Evolutionary conservation across 1,284 basidiomycete species (phyloP), one percentile per base, ranked within the genome.

Genomic region (Veloboletus limbatus): DNA sequence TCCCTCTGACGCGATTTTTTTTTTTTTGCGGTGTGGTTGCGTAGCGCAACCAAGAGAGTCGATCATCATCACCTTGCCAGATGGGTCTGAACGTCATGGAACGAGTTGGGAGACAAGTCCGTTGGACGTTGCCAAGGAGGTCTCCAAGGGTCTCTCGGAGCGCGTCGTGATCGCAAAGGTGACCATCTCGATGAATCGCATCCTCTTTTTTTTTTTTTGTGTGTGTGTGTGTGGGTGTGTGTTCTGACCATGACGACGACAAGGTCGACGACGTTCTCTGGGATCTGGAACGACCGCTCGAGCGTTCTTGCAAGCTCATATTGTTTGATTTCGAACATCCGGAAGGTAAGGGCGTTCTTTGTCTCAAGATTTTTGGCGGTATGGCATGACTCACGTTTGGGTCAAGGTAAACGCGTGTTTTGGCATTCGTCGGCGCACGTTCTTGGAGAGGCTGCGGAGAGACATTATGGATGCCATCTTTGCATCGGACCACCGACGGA

Each of bases 381-480:
- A 14, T 5, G 7, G 18, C 26, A 6, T 32, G 16, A 34, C 25
- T 8, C 6, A 13, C 14, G 21, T 10, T 20, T 14, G 30, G n/a
- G 24, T 45, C 14, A 17, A 45, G 45, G 45, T 16, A 92, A 96
- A 68, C 87, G 86, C 58, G 97, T 99, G 27, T 99, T 99, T 75
- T 99, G 97, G 97, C 97, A 99, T 67, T 98, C 96, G 20, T 98
- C 95, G 10, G 97, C 97, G 0, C 97, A 99, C 71, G 94, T 99
- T 46, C 79, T 99, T n/a, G 97, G 97, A 43, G 97, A 99, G 72
- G 91, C 97, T 36, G 85, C 93, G 35, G 97, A 99, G 69, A 81
- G 91, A 50, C 93, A 97, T 69, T 97, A 98, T 67, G 96, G 96
- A 34, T 97, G 95, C 69, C 94, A 97, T 72, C 78, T 99, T 16